These are phyloP conservation scores for Ceratobasidium sp. DNA, from an alignment of 1,284 basidiomycete species.

Conservation along the genomic window DNA sequence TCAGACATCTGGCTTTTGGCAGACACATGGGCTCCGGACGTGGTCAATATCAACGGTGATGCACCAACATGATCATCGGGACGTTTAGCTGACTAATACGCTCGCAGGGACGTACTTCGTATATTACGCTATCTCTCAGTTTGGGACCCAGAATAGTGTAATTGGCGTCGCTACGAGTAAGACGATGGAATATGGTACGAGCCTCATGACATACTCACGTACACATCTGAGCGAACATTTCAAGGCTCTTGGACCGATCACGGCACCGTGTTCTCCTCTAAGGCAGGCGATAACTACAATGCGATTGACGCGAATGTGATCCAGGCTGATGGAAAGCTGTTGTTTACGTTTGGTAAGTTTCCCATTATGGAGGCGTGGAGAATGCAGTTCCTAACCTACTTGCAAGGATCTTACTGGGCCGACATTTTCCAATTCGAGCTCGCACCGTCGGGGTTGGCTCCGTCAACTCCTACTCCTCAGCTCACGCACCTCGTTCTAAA, in stretches of 20 bases:
- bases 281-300: constrained; percentile 50
- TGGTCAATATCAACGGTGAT: constrained; percentile 40
- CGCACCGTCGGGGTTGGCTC: constrained; percentile 41
- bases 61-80: neutral
- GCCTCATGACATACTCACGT: neutral
- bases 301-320: constrained; percentile 47
- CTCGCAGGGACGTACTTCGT: constrained; percentile 46
- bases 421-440: constrained; percentile 44
- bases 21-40: constrained; percentile 44
- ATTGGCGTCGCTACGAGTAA: constrained; percentile 52
- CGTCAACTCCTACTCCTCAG: constrained; percentile 24
- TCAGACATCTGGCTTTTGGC: neutral
- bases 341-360: constrained; percentile 34
- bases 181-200: constrained; percentile 50
- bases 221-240: neutral
- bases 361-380: neutral
- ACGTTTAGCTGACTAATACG: neutral
- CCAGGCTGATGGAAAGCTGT: constrained; percentile 28
- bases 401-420: constrained; percentile 41
- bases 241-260: constrained; percentile 51
- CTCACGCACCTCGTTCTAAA: constrained; percentile 40
- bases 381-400: no score
- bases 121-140: constrained; percentile 52
- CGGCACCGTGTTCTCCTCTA: constrained; percentile 50
- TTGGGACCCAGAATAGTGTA: constrained; percentile 51